phyloP scores from a whole-genome alignment of 768 basidiomycete species.

The Chalciporus piperatus region DNA sequence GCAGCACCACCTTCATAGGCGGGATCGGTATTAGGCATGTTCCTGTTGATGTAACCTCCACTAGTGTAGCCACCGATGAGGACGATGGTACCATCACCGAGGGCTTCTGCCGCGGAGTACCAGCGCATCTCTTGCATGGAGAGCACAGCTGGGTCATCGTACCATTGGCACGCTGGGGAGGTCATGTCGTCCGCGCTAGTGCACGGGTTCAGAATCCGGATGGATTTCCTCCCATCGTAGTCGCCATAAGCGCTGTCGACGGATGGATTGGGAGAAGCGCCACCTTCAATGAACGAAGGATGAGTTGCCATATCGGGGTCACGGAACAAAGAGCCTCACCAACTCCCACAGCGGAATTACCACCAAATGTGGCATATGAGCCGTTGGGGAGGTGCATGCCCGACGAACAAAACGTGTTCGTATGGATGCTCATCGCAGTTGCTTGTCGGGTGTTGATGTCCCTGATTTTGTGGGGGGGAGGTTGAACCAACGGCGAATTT shows the following conservation, averaged over 20 bases:
- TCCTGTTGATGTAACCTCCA: conserved; percentile 76
- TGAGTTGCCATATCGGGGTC: conserved; percentile 24
- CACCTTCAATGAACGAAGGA: conserved; percentile 30
- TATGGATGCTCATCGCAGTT: conserved; percentile 39
- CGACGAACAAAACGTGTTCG: conserved; percentile 77
- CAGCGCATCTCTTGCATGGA: conserved; percentile 66
- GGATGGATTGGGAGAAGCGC: conserved; percentile 33
- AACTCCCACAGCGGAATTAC: conserved; percentile 63
- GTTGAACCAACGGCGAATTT: neutral
- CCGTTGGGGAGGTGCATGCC: conserved; percentile 81
- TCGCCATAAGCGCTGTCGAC: too few relatives aligned
- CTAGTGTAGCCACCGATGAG: conserved; percentile 77
- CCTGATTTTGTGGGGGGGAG: conserved; percentile 31
- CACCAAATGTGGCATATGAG: conserved; percentile 70
- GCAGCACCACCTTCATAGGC: conserved; percentile 57
- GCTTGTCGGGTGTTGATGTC: conserved; percentile 19
- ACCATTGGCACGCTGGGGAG: conserved; percentile 59
- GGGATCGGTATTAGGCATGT: conserved; percentile 65
- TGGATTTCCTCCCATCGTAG: too few relatives aligned
- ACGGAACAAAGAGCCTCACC: conserved; percentile 24
- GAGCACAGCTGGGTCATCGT: conserved; percentile 59
- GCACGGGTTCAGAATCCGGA: conserved; percentile 81
- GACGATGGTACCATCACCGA: conserved; percentile 71
- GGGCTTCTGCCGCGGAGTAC: conserved; percentile 71
- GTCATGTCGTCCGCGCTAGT: conserved; percentile 42